Base-by-base conservation (phyloP, 2,329 filamentous ascomycete genomes). In the Talaromyces sp. region DNA sequence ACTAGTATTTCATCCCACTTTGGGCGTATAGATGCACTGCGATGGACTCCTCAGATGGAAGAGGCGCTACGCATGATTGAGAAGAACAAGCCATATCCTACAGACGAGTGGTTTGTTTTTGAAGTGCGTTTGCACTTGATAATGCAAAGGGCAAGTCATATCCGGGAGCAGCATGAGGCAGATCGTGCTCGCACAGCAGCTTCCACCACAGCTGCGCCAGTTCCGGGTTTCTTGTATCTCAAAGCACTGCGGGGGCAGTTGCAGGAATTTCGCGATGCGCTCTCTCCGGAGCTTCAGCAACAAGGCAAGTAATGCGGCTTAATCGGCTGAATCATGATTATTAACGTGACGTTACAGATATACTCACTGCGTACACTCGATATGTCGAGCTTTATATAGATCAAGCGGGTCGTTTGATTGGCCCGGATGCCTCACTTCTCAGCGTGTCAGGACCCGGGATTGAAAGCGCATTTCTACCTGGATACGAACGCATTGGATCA, bases 31-130 rank as follows among this genome's bases (percentile, higher is more conserved):
- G 73, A 75, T 42, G 66, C 74, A 18, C 56, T 76, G 57, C 68
- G 69, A 51, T 78, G 75, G 75, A 75, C 72, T 2, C 64, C 71
- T 10, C 70, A 73, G 61, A 77, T 78, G 74, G 75, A 76, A 64
- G 70, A 75, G 36, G 69, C 69, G 1, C 71, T 77, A 56, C 66
- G 56, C 47, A 57, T 69, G n/a, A 68, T 77, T 5, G 61, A 63
- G 52, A 63, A 63, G 2, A 73, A 60, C 61, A 66, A 69, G 2
- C 53, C 66, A 31, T 73, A 67, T 50, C 65, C 68, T 6, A 61
- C 66, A 1, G 75, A 78, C 64, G 64, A 66, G 7, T 28, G 65
- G 12, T 73, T 79, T 44, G 67, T 68, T 5, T 61, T 68, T 33
- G 76, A 78, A 66, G 70, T 77, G 9, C 75, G 73, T 42, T 63